A percentile compares a stretch with the other conserved stretches of the same genome.
phyloP scores from a whole-genome alignment of 192 early-diverging fungal genomes.

The Podila epigama region DNA sequence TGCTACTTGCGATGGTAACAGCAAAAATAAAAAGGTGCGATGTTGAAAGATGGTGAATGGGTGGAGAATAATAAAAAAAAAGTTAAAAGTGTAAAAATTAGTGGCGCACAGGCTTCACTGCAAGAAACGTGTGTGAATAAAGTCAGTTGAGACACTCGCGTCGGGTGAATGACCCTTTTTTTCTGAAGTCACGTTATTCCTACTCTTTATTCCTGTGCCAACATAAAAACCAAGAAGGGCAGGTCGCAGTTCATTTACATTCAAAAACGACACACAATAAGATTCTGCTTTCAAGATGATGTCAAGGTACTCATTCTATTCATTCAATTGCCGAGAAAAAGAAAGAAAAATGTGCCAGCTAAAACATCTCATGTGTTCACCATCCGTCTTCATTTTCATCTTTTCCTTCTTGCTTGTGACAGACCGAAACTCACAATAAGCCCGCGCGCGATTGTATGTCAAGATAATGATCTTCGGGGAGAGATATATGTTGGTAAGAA shows the following conservation, averaged over 20 bases:
- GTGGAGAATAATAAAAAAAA: too few species aligned
- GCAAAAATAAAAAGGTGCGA: background rate
- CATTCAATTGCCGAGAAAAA: background rate
- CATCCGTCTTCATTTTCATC: background rate
- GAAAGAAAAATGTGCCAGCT: background rate
- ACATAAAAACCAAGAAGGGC: too few species aligned
- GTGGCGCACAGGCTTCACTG: too few species aligned
- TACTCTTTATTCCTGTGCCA: too few species aligned
- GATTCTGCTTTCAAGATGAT: too few species aligned
- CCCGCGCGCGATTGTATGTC: conserved; percentile 53
- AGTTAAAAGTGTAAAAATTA: too few species aligned
- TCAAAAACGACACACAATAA: too few species aligned
- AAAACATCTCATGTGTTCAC: background rate
- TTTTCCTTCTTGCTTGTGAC: background rate
- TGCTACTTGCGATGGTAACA: background rate
- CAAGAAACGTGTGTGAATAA: background rate
- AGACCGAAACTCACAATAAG: conserved; percentile 46
- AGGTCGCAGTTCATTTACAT: too few species aligned
- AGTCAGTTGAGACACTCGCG: too few species aligned
- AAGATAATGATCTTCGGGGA: conserved; percentile 61
- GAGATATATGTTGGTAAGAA: conserved; percentile 59
- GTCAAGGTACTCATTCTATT: conserved; percentile 15
- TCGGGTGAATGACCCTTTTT: too few species aligned
- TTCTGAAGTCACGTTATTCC: too few species aligned
- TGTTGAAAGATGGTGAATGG: background rate